Base-by-base conservation (phyloP, 2,329 filamentous ascomycete genomes). In the Ceratocystis variospora region DNA sequence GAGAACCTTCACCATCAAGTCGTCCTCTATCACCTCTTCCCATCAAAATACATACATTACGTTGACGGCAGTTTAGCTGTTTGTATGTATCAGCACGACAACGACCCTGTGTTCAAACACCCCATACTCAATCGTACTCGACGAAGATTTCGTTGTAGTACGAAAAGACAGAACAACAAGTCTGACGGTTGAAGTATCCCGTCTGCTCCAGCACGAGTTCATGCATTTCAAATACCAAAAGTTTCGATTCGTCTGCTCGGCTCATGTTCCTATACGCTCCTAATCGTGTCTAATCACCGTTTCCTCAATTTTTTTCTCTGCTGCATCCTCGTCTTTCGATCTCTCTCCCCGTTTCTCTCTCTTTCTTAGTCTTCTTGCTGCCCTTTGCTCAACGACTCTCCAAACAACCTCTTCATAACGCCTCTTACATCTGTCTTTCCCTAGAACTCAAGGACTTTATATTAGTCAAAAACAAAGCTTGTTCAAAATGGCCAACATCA, bases 71-170 rank as follows among this genome's bases (percentile, higher is more conserved):
- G 37, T 65, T 70, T 72, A 76, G 73, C 74, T 74, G 75, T 74
- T 76, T 88, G 90, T 95, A 96, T 96, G 91, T 96, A 96, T 96
- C 91, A 91, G 90, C 88, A 90, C 89, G 88, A 88, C 86, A 77
- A 82, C 75, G 84, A 84, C 85, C 85, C 89, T 88, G 86, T 90
- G 87, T 91, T 90, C 86, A 89, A 87, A 89, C 87, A 93, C 87
- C 86, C 87, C 81, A 87, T 87, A 84, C 61, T 63, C 65, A 66
- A 19, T 62, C 62, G 55, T 62, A 67, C 67, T 67, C 64, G 63
- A 66, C 64, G 61, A 63, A 66, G 53, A 63, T 61, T 57, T 67
- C 63, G 57, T 64, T 67, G 55, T 62, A 68, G 66, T 65, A 41
- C 63, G 66, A 65, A 68, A 66, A 63, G 62, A 66, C 66, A 65